Percentiles rank a stretch among this genome's conserved stretches.
phyloP scores from a whole-genome alignment of 129 eudicot species.

The Arctium lappa region DNA sequence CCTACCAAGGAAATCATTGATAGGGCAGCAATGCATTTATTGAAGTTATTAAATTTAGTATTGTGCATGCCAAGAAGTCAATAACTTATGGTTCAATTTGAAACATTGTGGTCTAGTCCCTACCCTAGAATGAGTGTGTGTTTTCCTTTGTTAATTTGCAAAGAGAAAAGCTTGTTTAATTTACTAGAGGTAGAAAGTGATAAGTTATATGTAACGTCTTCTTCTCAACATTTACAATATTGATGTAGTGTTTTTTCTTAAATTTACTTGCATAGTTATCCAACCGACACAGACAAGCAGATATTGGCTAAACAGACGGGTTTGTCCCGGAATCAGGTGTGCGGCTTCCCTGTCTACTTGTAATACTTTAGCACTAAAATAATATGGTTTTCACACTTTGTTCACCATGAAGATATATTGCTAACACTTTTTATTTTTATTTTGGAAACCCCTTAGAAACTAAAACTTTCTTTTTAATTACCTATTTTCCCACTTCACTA shows the following conservation, averaged over 20 bases:
- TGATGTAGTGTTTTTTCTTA: background rate
- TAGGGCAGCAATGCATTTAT: background rate
- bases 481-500: too few species aligned
- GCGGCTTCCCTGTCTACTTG: background rate
- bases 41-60: background rate
- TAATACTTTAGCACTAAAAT: background rate
- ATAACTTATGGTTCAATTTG: background rate
- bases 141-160: background rate
- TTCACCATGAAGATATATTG: background rate
- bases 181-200: background rate
- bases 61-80: too few species aligned
- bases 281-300: constrained; percentile 68
- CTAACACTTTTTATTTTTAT: too few species aligned
- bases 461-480: too few species aligned
- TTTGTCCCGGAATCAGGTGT: constrained; percentile 72
- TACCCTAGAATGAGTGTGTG: background rate
- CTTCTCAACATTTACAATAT: background rate
- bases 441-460: too few species aligned
- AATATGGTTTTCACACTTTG: background rate
- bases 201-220: background rate
- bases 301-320: constrained; percentile 78
- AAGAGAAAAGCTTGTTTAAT: background rate
- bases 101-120: background rate
- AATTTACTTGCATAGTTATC: constrained; percentile 47
- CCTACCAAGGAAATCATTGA: background rate